Base-by-base conservation (phyloP, 306 rosid species). In the Oxytropis ochrocephala region DNA sequence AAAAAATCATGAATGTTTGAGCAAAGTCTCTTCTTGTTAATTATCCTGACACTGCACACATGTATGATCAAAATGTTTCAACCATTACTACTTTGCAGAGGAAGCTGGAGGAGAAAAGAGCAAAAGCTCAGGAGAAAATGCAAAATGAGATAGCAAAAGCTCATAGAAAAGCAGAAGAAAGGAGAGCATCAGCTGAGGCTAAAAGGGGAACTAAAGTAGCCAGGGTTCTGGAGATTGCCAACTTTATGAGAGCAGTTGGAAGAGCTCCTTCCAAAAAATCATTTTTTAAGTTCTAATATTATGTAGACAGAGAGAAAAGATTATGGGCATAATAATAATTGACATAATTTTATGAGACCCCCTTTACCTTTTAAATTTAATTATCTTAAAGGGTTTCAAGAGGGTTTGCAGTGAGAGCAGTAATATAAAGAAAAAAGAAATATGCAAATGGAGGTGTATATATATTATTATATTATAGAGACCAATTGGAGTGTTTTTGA, bases 191-290 rank as follows among this genome's bases (percentile, higher is more conserved):
- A 14, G 86, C 97, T 0, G 97, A 90, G 83, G 91, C 87, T 33
- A 88, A 85, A 79, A 90, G 96, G n/a, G 98, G 97, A 60, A 91
- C 97, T 2, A 90, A 94, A 84, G 90, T 81, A 43, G 95, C 98
- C 0, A 82, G 85, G 70, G 70, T 94, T 82, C 70, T 91, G 39
- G 98, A 94, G 74, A 72, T 91, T 44, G 81, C 92, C 72, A 80
- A 79, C 67, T 80, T 94, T 46, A 94, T 88, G 98, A 88, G 83
- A 83, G 96, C 92, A 10, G 95, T 94, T 69, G 97, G 98, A 69
- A 88, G 89, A 79, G 78, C 93, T 47, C 98, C 98, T 7, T 83
- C 79, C 36, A 94, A 94, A 64, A 84, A 87, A 59, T 88, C 97
- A 59, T 85, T 94, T 94, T 91, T 64, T 79, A 64, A 83, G 13